These are phyloP conservation scores for Solanum bulbocastanum DNA, from an alignment of 257 asterid species.

Conservation along the genomic window DNA sequence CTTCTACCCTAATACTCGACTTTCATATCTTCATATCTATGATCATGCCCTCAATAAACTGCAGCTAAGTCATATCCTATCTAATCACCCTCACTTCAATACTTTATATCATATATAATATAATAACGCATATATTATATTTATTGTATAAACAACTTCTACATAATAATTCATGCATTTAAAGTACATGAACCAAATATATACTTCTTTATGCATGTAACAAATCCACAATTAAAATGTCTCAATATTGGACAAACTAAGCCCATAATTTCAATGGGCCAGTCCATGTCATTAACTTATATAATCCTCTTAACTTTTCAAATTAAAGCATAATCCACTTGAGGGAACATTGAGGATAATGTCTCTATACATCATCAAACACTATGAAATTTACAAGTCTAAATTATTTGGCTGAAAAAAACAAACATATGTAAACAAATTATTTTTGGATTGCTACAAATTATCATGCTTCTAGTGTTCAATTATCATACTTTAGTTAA, in stretches of 20 bases:
- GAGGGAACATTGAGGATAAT: not conserved
- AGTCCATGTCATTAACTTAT: not conserved
- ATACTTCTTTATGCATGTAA: not conserved
- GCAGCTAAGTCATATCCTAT: accelerated
- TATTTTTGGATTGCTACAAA: not conserved
- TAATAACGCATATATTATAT: not conserved
- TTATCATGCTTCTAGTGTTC: not conserved
- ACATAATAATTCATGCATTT: not conserved
- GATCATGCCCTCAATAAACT: not conserved
- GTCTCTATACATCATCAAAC: not conserved
- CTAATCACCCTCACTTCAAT: not conserved
- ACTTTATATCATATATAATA: not conserved
- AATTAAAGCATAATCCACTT: not conserved
- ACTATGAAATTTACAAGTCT: not conserved
- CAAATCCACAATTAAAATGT: not conserved
- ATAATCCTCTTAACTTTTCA: not conserved
- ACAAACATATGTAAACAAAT: not conserved
- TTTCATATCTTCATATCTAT: not conserved
- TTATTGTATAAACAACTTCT: not conserved
- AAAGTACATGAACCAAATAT: not conserved
- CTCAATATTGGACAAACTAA: not conserved
- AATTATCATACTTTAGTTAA: too few species aligned
- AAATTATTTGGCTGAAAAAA: not conserved
- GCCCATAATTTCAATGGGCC: not conserved
- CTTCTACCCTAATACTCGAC: not conserved